Evolutionary conservation across 805 yeast species (phyloP), one percentile per base, ranked within the genome.

Genomic region (Candida krabiensis): DNA sequence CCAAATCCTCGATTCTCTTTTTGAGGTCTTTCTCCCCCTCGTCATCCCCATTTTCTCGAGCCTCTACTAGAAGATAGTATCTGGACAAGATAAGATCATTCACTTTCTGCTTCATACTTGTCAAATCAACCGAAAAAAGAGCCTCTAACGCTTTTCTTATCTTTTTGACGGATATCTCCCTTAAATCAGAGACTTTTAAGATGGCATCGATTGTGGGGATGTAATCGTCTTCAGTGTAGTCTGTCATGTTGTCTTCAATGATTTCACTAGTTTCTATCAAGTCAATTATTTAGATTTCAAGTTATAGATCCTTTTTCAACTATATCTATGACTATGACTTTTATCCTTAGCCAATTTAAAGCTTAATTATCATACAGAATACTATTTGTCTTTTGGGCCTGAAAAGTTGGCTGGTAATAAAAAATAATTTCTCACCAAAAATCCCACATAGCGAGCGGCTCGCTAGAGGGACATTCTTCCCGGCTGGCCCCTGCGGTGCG

Each of bases 161-260:
- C 55, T 76, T 74, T 58, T 83, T 83, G 5, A 84, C 88, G 0
- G 90, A 77, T 12, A 86, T 78, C 43, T 75, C 70, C 43, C 81
- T 82, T 22, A 84, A 68, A 50, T 86, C 83, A 1, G 90, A 77
- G 5, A 78, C 89, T 34, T 80, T 67, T 25, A 86, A 61, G 9
- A 86, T 84, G 2, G 95, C 85, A 56, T 83, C 89, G 25, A 83
- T 80, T 45, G 82, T 78, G 3, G 87, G 83, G 5, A 71, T 60
- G 46, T 74, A 80, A 41, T 70, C 63, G 9, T 37, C 33, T 12
- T 44, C 42, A 2, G 33, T 31, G 33, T 41, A 47, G 19, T 28
- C 28, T 11, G 33, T 4, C 19, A 19, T 17, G 33, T 9, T 28
- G 15, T n/a, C n/a, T n/a, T n/a, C n/a, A n/a, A n/a, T n/a, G n/a